Evolutionary conservation across 176 grass and related monocot genomes (phyloP), one percentile per base, ranked within the genome.

Genomic region (Oryza brachyantha): DNA sequence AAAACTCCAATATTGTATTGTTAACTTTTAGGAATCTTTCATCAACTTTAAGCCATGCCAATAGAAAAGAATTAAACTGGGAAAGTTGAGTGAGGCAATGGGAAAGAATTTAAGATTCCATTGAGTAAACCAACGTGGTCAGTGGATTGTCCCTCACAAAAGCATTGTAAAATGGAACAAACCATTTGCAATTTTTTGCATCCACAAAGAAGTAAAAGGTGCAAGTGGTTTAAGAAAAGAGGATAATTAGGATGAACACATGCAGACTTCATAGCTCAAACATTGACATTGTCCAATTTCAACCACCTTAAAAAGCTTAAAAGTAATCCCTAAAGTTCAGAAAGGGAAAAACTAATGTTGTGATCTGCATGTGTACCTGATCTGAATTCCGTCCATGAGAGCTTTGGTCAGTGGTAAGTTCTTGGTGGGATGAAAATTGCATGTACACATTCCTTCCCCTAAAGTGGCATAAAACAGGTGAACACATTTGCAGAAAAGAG

Each of bases 381-480:
- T 99, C 92, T 89, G 92, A 85, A 74, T 91, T 92, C 39, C 96
- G 74, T 73, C 86, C 84, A 84, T 99, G 96, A 81, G 96, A 93
- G 50, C 89, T 99, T 50, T 92, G 90, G 54, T 99, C 92, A 31
- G 96, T 99, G 61, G 96, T 99, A 66, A 99, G 85, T 54, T 99
- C 96, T 82, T 99, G 96, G 73, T 99, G 96, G 21, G 96, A 99
- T 52, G 96, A 99, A 77, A 95, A 99, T 43, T 99, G 96, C 77
- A 99, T 86, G 71, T 99, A 99, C 28, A 99, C 70, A 95, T 99
- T 95, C 86, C 96, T 87, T 84, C 96, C 96, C 86, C 96, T 99
- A 65, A 82, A 86, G 86, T 84, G 59, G 29, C 37, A 89, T 60
- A 61, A n/a, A n/a, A 74, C 65, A 52, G 48, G 24, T 64, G 25